Evolutionary conservation across 305 asterid species (phyloP).

Genomic region (Ilex paraguariensis): DNA sequence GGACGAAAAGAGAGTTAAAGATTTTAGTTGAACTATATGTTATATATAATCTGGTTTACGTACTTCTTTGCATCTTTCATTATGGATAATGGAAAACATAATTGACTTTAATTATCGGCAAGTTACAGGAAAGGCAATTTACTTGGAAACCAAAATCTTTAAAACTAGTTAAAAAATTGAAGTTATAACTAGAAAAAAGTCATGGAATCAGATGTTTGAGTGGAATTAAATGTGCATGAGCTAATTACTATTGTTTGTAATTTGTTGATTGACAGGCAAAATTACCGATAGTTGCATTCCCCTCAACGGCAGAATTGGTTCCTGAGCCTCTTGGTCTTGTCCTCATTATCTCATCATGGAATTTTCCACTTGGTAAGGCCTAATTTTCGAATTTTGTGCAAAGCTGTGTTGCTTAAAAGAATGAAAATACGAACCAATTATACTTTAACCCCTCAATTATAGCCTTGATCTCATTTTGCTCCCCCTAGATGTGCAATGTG

Average conservation of each 20-base stretch:
- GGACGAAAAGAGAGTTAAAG: too few species aligned
- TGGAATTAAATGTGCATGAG: not conserved
- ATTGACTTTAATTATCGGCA: too few species aligned
- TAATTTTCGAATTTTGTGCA: not conserved
- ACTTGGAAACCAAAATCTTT: not conserved
- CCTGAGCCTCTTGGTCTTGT: slow-evolving; percentile 89
- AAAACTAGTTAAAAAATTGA: not conserved
- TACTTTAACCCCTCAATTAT: too few species aligned
- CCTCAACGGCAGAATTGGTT: slow-evolving; percentile 51
- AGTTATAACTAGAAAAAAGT: not conserved
- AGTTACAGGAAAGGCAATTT: not conserved
- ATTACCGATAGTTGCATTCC: slow-evolving; percentile 71
- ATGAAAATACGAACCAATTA: too few species aligned
- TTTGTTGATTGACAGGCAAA: slow-evolving; percentile 39
- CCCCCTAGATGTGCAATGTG: too few species aligned
- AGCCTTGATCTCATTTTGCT: too few species aligned
- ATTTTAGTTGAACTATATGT: too few species aligned
- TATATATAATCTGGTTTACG: too few species aligned
- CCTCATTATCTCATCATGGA: slow-evolving; percentile 75
- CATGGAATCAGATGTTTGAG: not conserved
- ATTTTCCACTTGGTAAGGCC: slow-evolving; percentile 50
- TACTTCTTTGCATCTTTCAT: too few species aligned
- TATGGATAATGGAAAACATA: too few species aligned
- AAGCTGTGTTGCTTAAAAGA: too few species aligned
- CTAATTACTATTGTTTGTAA: not conserved